Base-by-base conservation (phyloP, 257 asterid species). In the Przewalskia tangutica region DNA sequence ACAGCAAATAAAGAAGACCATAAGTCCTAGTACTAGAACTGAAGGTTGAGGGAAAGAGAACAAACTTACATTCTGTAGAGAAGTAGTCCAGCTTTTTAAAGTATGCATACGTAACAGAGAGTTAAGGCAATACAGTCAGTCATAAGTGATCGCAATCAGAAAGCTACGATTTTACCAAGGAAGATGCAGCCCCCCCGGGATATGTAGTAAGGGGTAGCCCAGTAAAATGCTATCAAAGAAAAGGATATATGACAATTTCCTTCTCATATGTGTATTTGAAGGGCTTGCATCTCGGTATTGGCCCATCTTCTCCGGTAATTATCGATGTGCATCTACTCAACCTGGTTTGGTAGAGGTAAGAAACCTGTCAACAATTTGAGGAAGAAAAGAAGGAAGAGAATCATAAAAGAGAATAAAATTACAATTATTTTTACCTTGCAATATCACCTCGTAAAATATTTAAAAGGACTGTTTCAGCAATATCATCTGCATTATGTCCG, bases 281-380 rank as follows among this genome's bases (percentile, higher is more conserved):
- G 60, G 99, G 99, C 91, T 96, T 96, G 99, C 99, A 96, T 89
- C 99, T 96, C 42, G 99, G 98, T 86, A 94, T 96, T 55, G 98
- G 97, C 78, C 99, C 99, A 88, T 96, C 99, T 90, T 94, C 98
- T 34, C 98, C 99, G 0, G 99, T 96, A 81, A 89, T 89, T 79
- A 94, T 93, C 42, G 92, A 91, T 54, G 99, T 92, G 85, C 99
- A 96, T 88, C 99, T 93, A 87, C 97, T 90, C 89, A 95, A 85
- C 90, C 98, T 95, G 89, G 83, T 60, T 82, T 34, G 77, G 81
- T 80, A 81, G 82, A n/a, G 75, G 67, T 12, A 44, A 13, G 32
- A 34, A 64, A 46, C 70, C 56, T 48, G 40, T 73, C 62, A 59
- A 83, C 70, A 55, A 78, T 79, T 84, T 12, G 78, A 44, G 58